Conservation (phyloP, 495 filamentous ascomycete genomes). For the Acidomyces sp. region DNA sequence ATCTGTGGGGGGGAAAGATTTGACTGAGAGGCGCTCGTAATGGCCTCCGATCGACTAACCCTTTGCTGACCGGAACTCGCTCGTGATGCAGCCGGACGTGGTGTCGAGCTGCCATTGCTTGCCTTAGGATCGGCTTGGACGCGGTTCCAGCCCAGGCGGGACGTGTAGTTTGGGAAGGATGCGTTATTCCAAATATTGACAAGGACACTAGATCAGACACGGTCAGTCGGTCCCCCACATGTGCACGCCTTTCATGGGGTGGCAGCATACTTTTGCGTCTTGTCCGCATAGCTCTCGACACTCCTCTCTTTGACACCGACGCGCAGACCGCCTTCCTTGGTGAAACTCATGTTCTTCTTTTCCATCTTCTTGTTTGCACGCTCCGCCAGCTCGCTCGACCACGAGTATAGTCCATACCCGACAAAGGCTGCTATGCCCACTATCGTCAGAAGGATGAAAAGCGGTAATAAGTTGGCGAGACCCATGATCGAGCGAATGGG, state of each 20-base stretch:
- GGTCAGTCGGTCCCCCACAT: not conserved
- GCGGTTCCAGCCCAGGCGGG: slow-evolving; percentile 20
- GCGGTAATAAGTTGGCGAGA: slow-evolving; percentile 49
- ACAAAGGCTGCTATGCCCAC: slow-evolving; percentile 49
- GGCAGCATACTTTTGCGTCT: slow-evolving; percentile 51
- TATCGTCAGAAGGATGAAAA: slow-evolving; percentile 58
- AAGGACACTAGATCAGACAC: slow-evolving; percentile 22
- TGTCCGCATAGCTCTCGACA: slow-evolving; percentile 68
- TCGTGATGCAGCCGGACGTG: slow-evolving; percentile 2
- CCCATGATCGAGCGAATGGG: slow-evolving; percentile 14
- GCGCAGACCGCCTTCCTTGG: slow-evolving; percentile 64
- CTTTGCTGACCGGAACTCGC: not conserved
- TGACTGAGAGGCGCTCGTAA: not conserved
- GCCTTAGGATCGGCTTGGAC: not conserved
- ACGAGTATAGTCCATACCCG: slow-evolving; percentile 59
- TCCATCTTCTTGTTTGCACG: slow-evolving; percentile 64
- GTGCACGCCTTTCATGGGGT: not conserved
- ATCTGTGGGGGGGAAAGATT: slow-evolving; percentile 3
- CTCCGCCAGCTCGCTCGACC: slow-evolving; percentile 52
- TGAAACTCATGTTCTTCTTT: slow-evolving; percentile 64
- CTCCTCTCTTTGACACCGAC: slow-evolving; percentile 64
- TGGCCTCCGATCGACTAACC: not conserved
- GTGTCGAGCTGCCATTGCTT: not conserved
- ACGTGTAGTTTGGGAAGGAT: slow-evolving; percentile 21
- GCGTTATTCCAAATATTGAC: slow-evolving; percentile 31